A percentile compares a stretch with the other conserved stretches of the same genome.
phyloP scores from a whole-genome alignment of 176 grass and related monocot genomes.

The Leersia perrieri region DNA sequence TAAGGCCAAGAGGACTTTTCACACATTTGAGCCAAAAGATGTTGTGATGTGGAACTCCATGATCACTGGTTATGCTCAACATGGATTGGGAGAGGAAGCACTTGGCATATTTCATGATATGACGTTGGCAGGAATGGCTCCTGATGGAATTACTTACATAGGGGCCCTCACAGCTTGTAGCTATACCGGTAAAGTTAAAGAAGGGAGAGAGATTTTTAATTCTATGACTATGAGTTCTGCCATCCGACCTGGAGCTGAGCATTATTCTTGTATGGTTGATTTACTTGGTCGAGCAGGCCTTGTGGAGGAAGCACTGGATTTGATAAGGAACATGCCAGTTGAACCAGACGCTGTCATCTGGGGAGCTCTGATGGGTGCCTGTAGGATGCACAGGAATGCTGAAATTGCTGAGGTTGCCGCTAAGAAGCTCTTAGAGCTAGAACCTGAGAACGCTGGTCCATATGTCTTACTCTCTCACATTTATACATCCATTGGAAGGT shows the following conservation, averaged over 20 bases:
- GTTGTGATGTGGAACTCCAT: conserved; percentile 82
- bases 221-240: conserved; percentile 47
- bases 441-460: conserved; percentile 62
- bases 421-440: conserved; percentile 65
- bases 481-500: conserved; percentile 67
- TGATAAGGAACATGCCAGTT: conserved; percentile 58
- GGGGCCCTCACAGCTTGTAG: conserved; percentile 72
- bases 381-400: conserved; percentile 75
- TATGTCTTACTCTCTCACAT: conserved; percentile 76
- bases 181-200: conserved; percentile 74
- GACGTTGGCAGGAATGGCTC: conserved; percentile 42
- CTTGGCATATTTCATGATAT: conserved; percentile 57
- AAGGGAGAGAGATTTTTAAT: conserved; percentile 61
- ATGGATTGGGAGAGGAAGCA: conserved; percentile 73
- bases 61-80: conserved; percentile 83
- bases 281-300: conserved; percentile 66
- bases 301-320: conserved; percentile 59
- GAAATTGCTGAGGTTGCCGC: conserved; percentile 70
- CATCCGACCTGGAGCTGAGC: conserved; percentile 47
- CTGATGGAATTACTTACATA: conserved; percentile 73
- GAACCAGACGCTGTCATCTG: conserved; percentile 73
- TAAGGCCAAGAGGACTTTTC: conserved; percentile 54
- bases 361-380: conserved; percentile 75
- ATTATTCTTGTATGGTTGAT: conserved; percentile 82
- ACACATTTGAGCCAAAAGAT: conserved; percentile 65